Evolutionary conservation across 2,329 filamentous ascomycete genomes (phyloP), one percentile per base, ranked within the genome.

Genomic region (Pyrenochaeta sp.): DNA sequence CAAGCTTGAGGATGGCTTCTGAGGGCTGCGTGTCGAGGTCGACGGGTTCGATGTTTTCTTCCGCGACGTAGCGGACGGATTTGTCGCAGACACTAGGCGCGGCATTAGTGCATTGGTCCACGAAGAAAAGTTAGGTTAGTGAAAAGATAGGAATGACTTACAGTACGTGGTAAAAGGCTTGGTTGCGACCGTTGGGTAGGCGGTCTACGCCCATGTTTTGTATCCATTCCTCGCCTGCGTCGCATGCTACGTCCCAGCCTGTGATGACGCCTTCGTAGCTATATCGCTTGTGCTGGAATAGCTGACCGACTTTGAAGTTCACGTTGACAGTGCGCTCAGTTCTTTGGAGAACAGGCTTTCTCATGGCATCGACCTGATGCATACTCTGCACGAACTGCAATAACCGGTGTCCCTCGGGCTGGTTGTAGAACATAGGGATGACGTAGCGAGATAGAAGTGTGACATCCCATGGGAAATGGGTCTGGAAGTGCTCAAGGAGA

Each of bases 141-240:
- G 49, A 34, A 54, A 50, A 86, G 27, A 54, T 44, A 37, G 46
- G 22, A 51, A 45, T 42, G 36, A 87, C 92, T 84, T 80, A 97
- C 92, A 97, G 82, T 69, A 91, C 91, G 67, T 93, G 90, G 75
- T 97, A 97, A 68, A 92, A 97, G 34, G 88, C 88, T 77, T 92
- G 89, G 59, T 86, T 78, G 45, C 85, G 80, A 2, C 87, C 89
- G 52, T 82, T 79, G n/a, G 82, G 79, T 54, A 89, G 77, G 1
- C 62, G 54, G 74, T 90, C 87, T 9, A 91, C 86, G 46, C 82
- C 80, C 84, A 88, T 89, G 63, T 84, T 82, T 72, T 82, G 80
- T 71, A 87, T 89, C 89, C 84, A 90, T 58, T 82, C 83, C 65
- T 88, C 88, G 50, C 82, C 81, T 10, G 83, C 84, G 52, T 79